Base-by-base conservation (phyloP, 2,329 filamentous ascomycete species). In the Rutstroemia sp. region DNA sequence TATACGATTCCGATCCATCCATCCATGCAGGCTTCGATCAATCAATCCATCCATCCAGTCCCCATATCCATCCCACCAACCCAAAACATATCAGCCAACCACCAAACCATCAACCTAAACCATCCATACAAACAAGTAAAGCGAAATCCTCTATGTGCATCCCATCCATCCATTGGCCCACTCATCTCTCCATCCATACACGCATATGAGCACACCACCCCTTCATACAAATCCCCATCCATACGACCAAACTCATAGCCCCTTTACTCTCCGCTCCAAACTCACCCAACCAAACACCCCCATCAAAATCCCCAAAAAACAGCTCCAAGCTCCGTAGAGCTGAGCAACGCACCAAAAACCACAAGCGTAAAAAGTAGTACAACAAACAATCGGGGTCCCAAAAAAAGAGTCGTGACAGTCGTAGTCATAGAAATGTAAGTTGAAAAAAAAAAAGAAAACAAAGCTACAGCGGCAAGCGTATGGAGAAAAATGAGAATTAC, bases 351-450 rank as follows among this genome's bases (percentile, higher is more conserved):
- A 42, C 38, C 12, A 27, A 27, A 30, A 34, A 34, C 30, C 12
- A 34, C 30, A 34, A 34, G 12, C 30, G 12, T 34, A 34, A 34
- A 10, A 34, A 34, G 30, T 44, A 44, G 39, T 51, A 45, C 53
- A 51, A 27, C 39, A 38, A 50, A 55, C 19, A 27, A 40, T 30
- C 27, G 25, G 14, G 40, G 17, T 8, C 12, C 17, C 19, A 42
- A 42, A 44, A 45, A 45, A 51, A 16, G 16, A 45, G 34, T 55
- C 53, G 39, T 55, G 39, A 45, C 47, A 55, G 53, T 55, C 53
- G 25, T 55, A 39, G 53, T 51, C 47, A n/a, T 55, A 45, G 47
- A 44, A 51, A 42, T 4, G 44, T 47, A 47, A 25, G 44, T 46
- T 21, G 17, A 40, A 42, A n/a, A n/a, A n/a, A n/a, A 40, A 19